Percentiles rank a stretch among this genome's conserved stretches.
Evolutionary conservation across 1,284 basidiomycete species (phyloP).

Genomic region (Ustilago vetiveriae): DNA sequence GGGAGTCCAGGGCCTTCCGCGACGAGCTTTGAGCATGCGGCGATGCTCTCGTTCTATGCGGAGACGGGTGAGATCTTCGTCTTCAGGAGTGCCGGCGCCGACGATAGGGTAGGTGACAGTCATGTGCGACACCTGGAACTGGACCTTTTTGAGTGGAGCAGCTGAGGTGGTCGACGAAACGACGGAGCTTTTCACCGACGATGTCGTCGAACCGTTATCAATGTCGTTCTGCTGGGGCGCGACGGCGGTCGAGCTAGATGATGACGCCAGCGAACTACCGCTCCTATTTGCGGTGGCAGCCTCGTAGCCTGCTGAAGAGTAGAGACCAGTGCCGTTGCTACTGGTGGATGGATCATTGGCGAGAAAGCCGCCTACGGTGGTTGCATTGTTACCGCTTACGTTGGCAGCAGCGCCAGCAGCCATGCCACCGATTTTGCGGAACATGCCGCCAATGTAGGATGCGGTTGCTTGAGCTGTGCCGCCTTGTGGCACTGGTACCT

Average conservation of each 20-base stretch:
- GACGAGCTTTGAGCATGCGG: slow-evolving; percentile 43
- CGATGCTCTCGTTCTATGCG: slow-evolving; percentile 61
- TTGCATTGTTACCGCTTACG: slow-evolving; percentile 28
- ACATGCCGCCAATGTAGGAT: slow-evolving; percentile 56
- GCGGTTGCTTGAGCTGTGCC: slow-evolving; percentile 49
- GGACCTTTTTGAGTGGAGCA: slow-evolving; percentile 58
- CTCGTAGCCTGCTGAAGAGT: not conserved
- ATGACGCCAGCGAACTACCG: slow-evolving; percentile 6
- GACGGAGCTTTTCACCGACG: slow-evolving; percentile 25
- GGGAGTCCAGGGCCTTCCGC: slow-evolving; percentile 50
- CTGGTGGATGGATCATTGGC: slow-evolving; percentile 20
- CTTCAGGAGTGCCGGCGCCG: slow-evolving; percentile 53
- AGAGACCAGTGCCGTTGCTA: slow-evolving; percentile 3
- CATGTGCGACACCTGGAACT: slow-evolving; percentile 61
- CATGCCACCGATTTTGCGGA: slow-evolving; percentile 52
- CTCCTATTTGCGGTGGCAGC: slow-evolving; percentile 8
- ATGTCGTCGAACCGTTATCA: slow-evolving; percentile 2
- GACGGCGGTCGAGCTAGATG: slow-evolving; percentile 2
- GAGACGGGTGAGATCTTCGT: slow-evolving; percentile 58
- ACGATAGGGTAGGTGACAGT: slow-evolving; percentile 64
- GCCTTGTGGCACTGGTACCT: slow-evolving; percentile 56
- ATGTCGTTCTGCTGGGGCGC: slow-evolving; percentile 13
- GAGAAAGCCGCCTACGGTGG: slow-evolving; percentile 17
- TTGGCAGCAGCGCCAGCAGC: slow-evolving; percentile 50
- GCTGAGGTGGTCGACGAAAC: slow-evolving; percentile 38